These are phyloP conservation scores for Ophiostoma fasciatum DNA, from an alignment of 2,329 filamentous ascomycete species.

Conservation along the genomic window DNA sequence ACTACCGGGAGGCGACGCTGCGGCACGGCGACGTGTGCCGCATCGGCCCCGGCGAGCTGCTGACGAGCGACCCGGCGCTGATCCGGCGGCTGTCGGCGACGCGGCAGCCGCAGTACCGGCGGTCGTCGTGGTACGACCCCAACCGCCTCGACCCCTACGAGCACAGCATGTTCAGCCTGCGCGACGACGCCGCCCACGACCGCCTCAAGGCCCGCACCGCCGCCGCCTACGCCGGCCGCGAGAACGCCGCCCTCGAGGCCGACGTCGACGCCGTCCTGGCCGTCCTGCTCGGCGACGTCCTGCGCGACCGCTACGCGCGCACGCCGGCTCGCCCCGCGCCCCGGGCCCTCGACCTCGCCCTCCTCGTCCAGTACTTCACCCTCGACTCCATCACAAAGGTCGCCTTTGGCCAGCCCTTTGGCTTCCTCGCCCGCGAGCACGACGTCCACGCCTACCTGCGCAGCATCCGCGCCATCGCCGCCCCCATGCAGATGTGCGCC, in stretches of 20 bases:
- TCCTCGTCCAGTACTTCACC: conserved; percentile 31
- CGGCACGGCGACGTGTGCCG: conserved; percentile 18
- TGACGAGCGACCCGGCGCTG: conserved; percentile 20
- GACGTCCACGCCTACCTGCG: conserved; percentile 30
- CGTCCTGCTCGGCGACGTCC: conserved; percentile 8
- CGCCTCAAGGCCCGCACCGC: conserved; percentile 15
- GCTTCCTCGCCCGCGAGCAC: conserved; percentile 25
- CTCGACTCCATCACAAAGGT: conserved; percentile 35
- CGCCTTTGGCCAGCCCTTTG: conserved; percentile 30
- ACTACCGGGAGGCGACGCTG: conserved; percentile 11
- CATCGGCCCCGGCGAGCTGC: conserved; percentile 22
- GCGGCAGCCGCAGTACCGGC: conserved; percentile 15
- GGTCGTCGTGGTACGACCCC: conserved; percentile 27
- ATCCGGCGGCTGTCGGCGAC: conserved; percentile 18
- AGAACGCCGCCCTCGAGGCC: conserved; percentile 15
- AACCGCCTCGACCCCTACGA: conserved; percentile 31
- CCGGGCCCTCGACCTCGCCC: conserved; percentile 26
- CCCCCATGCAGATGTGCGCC: conserved; percentile 23
- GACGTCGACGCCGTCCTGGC: conserved; percentile 14
- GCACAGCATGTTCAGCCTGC: conserved; percentile 32
- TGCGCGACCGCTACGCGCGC: conserved; percentile 11
- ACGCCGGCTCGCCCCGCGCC: conserved; percentile 14
- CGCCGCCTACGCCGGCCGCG: conserved; percentile 17
- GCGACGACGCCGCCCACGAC: conserved; percentile 16
- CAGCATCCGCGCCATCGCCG: conserved; percentile 23